These are phyloP conservation scores for Nemophila menziesii DNA, from an alignment of 257 asterid genomes.

Conservation along the genomic window DNA sequence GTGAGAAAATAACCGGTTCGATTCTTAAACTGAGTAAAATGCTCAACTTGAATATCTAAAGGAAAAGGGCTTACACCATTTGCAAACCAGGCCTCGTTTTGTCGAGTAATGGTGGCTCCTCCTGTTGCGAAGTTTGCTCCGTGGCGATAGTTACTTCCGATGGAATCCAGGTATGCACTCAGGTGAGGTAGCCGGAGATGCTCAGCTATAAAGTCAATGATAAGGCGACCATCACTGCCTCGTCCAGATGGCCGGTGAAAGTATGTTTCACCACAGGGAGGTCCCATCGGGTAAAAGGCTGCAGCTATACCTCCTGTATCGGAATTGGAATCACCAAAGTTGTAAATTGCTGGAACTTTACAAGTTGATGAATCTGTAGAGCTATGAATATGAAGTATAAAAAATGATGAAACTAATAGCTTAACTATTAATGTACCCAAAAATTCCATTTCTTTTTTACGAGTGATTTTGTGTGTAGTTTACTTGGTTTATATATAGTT, in stretches of 20 bases:
- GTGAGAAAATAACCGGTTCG: conserved; percentile 29
- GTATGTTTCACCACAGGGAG: conserved; percentile 37
- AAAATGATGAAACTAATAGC: conserved; percentile 6
- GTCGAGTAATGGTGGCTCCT: conserved; percentile 51
- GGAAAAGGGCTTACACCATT: conserved; percentile 47
- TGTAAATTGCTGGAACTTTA: conserved; percentile 41
- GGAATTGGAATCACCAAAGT: conserved; percentile 54
- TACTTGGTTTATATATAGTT: too few relatives aligned
- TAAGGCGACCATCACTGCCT: conserved; percentile 46
- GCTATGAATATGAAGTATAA: background rate
- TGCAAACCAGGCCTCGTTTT: conserved; percentile 35
- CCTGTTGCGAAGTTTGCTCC: conserved; percentile 82
- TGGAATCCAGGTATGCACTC: conserved; percentile 55
- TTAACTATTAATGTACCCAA: background rate
- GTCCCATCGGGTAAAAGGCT: conserved; percentile 26
- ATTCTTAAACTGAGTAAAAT: conserved; percentile 38
- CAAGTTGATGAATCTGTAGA: conserved; percentile 20
- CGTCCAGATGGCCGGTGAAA: conserved; percentile 36
- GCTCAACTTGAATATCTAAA: conserved; percentile 58
- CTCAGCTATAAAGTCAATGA: conserved; percentile 52
- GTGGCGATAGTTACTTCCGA: conserved; percentile 36
- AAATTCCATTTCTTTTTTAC: background rate
- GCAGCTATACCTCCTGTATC: conserved; percentile 54
- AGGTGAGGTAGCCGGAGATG: conserved; percentile 34
- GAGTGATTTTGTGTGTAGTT: background rate